Percentiles rank a stretch among this genome's conserved stretches.
Evolutionary conservation across 208 protist species (phyloP).

Genomic region (Kentomonas sorsogonicus): DNA sequence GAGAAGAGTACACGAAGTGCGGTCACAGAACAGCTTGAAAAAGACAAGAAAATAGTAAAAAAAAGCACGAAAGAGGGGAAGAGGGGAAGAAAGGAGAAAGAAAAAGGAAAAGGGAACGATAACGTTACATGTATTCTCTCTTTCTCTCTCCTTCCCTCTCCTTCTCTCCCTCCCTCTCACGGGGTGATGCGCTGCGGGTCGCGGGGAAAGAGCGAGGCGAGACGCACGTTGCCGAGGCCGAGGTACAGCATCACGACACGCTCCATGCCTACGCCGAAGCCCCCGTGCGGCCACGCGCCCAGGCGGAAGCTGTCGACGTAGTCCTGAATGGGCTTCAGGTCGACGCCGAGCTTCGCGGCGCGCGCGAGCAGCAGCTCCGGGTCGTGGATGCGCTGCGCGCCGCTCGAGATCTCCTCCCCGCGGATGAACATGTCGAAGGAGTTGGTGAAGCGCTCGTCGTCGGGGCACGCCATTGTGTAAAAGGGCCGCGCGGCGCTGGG

Average conservation of each 20-base stretch:
- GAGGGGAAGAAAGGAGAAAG: neutral
- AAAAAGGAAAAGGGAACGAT: neutral
- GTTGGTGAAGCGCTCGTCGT: conserved; percentile 89
- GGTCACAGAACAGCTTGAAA: too few relatives aligned
- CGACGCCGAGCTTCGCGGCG: conserved; percentile 77
- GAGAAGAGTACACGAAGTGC: too few relatives aligned
- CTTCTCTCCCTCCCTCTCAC: conserved; percentile 61
- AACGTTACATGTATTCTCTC: too few relatives aligned
- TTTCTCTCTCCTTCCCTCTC: too few relatives aligned
- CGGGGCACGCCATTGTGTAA: conserved; percentile 99
- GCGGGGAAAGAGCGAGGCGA: conserved; percentile 98
- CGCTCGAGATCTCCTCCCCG: conserved; percentile 99
- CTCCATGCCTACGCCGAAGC: conserved; percentile 98
- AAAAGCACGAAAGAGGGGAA: neutral
- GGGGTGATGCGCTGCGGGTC: conserved; percentile 96
- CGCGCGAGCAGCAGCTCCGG: conserved; percentile 86
- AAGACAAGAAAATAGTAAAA: too few relatives aligned
- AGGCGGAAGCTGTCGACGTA: conserved; percentile 99
- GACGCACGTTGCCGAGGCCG: conserved; percentile 97
- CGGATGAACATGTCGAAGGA: conserved; percentile 99
- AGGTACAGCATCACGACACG: conserved; percentile 99
- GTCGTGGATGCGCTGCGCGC: conserved; percentile 99
- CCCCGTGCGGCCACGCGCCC: conserved; percentile 97
- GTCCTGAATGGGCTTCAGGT: conserved; percentile 81
- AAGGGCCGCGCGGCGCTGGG: conserved; percentile 96